Conservation (phyloP, 1,284 basidiomycete species). For the Paramarasmius palmivorus region DNA sequence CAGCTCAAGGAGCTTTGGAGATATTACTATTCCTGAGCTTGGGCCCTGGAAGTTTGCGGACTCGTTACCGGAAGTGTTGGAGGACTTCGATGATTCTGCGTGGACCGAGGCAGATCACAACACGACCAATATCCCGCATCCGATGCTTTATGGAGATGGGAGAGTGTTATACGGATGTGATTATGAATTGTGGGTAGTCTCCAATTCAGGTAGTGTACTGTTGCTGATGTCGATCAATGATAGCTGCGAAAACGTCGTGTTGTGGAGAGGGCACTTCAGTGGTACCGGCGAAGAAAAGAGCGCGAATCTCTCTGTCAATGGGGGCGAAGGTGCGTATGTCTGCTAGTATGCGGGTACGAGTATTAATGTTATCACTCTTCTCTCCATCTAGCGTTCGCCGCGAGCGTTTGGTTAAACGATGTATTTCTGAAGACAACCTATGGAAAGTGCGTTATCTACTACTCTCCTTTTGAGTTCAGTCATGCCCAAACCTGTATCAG, state of each 20-base stretch:
- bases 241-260: slow-evolving; percentile 43
- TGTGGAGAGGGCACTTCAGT: slow-evolving; percentile 81
- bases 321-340: slow-evolving; percentile 63
- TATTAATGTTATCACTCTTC: too few relatives aligned
- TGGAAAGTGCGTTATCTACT: slow-evolving; percentile 54
- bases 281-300: slow-evolving; percentile 58
- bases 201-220: too few relatives aligned
- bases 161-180: slow-evolving; percentile 4
- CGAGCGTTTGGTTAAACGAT: slow-evolving; percentile 77
- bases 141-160: neutral
- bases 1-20: neutral
- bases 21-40: neutral
- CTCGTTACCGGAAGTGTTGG: neutral
- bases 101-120: neutral
- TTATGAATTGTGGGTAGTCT: slow-evolving; percentile 3
- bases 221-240: neutral
- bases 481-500: slow-evolving; percentile 28
- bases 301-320: slow-evolving; percentile 74
- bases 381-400: slow-evolving; percentile 56
- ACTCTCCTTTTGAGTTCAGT: neutral
- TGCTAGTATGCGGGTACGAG: neutral
- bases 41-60: slow-evolving; percentile 8
- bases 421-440: slow-evolving; percentile 71
- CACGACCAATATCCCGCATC: neutral
- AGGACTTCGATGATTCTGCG: slow-evolving; percentile 2